Percentiles rank a stretch among this genome's conserved stretches.
phyloP scores from a whole-genome alignment of 1,139 yeast species.

The Blastobotrys indianensis region DNA sequence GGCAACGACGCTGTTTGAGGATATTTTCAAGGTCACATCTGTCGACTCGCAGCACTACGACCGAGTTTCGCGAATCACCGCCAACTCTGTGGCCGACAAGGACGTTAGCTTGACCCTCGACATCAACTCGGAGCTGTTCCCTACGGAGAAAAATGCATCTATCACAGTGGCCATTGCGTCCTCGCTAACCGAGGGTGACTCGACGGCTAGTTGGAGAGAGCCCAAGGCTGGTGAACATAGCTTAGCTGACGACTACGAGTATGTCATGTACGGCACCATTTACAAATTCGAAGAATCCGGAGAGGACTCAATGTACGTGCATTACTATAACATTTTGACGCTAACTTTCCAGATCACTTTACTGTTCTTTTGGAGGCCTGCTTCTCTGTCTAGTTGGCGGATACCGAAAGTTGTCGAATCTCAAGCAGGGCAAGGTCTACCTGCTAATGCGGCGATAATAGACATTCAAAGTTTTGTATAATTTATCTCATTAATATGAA shows the following conservation, averaged over 20 bases:
- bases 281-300: conserved; percentile 91
- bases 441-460: conserved; percentile 70
- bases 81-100: conserved; percentile 74
- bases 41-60: conserved; percentile 89
- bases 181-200: conserved; percentile 52
- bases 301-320: conserved; percentile 45
- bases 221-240: conserved; percentile 60
- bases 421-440: conserved; percentile 93
- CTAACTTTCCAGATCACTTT: conserved; percentile 60
- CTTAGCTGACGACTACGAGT: conserved; percentile 94
- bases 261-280: conserved; percentile 97
- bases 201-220: conserved; percentile 74
- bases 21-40: conserved; percentile 79
- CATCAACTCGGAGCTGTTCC: conserved; percentile 87
- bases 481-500: neutral
- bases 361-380: conserved; percentile 93
- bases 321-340: conserved; percentile 32
- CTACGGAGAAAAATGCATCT: conserved; percentile 70
- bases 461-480: neutral
- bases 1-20: conserved; percentile 74
- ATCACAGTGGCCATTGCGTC: conserved; percentile 87
- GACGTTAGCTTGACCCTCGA: conserved; percentile 86
- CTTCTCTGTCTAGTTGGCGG: conserved; percentile 93
- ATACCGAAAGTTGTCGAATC: conserved; percentile 77
- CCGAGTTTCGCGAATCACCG: conserved; percentile 86